phyloP scores from a whole-genome alignment of 176 grass and related monocot genomes.

The Oropetium thomaeum region DNA sequence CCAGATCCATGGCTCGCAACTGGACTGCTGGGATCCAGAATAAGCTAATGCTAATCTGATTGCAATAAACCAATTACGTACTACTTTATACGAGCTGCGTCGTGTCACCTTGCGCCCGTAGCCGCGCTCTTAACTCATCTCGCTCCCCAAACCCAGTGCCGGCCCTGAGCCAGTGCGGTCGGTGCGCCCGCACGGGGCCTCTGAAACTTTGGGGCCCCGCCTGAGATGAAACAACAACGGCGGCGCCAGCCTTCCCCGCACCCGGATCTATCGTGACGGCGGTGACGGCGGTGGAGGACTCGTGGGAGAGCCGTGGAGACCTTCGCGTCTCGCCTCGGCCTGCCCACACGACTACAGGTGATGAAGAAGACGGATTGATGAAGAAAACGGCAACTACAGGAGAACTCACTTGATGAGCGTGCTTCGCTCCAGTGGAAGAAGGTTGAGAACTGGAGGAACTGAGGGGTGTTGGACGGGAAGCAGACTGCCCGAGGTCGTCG shows the following conservation, averaged over 20 bases:
- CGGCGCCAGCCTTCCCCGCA: too few relatives aligned
- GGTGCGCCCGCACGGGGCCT: too few relatives aligned
- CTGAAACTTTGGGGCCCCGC: too few relatives aligned
- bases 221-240: too few relatives aligned
- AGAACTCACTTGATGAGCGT: too few relatives aligned
- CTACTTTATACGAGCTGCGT: not conserved
- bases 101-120: not conserved
- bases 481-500: not conserved
- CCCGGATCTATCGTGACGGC: too few relatives aligned
- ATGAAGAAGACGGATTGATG: not conserved
- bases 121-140: not conserved
- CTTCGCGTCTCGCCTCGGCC: too few relatives aligned
- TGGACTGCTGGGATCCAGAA: not conserved
- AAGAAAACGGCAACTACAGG: not conserved
- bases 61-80: not conserved
- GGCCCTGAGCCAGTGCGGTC: too few relatives aligned
- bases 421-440: not conserved
- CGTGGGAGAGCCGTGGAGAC: too few relatives aligned
- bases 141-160: too few relatives aligned
- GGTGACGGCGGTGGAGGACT: too few relatives aligned
- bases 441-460: not conserved
- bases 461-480: not conserved
- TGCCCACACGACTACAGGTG: not conserved
- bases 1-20: not conserved
- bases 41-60: not conserved